Evolutionary conservation across 371 early-diverging fungal genomes (phyloP), one percentile per base, ranked within the genome.

Genomic region (Mortierella sp.): DNA sequence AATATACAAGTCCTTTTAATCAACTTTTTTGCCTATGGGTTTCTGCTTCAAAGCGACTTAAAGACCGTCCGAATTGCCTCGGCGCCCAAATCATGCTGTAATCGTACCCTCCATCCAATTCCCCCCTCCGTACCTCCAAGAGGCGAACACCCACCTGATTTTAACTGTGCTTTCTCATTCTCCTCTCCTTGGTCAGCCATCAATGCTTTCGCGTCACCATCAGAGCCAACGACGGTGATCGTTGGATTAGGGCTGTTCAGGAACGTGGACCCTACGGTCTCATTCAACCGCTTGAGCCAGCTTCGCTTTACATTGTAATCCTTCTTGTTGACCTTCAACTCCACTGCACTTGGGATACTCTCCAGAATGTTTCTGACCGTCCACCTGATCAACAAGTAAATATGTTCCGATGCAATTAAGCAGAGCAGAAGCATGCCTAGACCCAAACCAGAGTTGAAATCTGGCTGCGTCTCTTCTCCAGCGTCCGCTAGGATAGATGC

Each of bases 401-500:
- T 58, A 29, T 74, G 74, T 46, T 74, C 74, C 12, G 74, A 74
- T 0, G 65, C 74, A 23, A 74, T 25, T n/a, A 74, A 43, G 26
- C 74, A 68, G 1, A 74, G 18, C 15, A 74, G 57, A 14, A 74
- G 44, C 52, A 69, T 61, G 50, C 65, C 56, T 26, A 69, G 28
- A 23, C 61, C 56, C n/a, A 74, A 26, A 21, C 62, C 60, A 1
- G 86, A 85, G 37, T 37, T 37, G 37, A 37, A 37, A 3, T 37
- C 37, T 37, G 37, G 37, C 9, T 9, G 37, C 37, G 37, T 37
- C 37, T 5, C 37, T 37, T 37, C 37, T 47, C 84, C 84, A 9
- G 84, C 80, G 21, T 84, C 74, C 2, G 88, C 84, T 9, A 83
- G 72, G 60, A 84, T 80, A 4, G 53, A 53, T 3, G 53, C 3